Conservation (phyloP, 768 basidiomycete species). For the Russula dissimulans region DNA sequence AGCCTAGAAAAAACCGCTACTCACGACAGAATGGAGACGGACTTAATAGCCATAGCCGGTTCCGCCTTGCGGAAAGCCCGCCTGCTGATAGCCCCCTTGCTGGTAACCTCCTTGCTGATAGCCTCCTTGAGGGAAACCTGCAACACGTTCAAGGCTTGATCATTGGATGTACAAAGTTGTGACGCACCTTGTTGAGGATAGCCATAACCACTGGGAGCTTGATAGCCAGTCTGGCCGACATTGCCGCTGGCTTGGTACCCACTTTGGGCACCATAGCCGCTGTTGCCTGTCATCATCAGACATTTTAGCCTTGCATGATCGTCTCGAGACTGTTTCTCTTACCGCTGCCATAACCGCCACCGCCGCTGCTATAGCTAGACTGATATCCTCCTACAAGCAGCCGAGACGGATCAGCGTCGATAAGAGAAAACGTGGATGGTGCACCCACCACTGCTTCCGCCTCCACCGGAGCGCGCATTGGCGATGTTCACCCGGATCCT, state of each 20-base stretch:
- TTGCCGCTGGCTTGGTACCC: slow-evolving; percentile 27
- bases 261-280: slow-evolving; percentile 21
- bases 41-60: slow-evolving; percentile 17
- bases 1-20: not conserved
- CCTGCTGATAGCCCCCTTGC: not conserved
- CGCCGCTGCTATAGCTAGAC: slow-evolving; percentile 28
- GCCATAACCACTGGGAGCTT: slow-evolving; percentile 19
- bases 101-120: not conserved
- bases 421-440: not conserved
- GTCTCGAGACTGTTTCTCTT: not conserved
- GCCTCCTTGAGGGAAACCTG: not conserved
- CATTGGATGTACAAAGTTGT: not conserved
- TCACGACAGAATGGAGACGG: not conserved
- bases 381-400: slow-evolving; percentile 24
- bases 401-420: not conserved
- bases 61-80: slow-evolving; percentile 12
- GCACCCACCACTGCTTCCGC: slow-evolving; percentile 29
- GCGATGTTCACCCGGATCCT: slow-evolving; percentile 83
- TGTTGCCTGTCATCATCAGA: slow-evolving; percentile 8
- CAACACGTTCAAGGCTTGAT: not conserved
- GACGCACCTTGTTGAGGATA: slow-evolving; percentile 5
- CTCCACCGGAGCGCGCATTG: slow-evolving; percentile 52
- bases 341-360: slow-evolving; percentile 22
- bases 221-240: slow-evolving; percentile 22
- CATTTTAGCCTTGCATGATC: not conserved